These are phyloP conservation scores for Omphalotus guepiniiformis DNA, from an alignment of 768 basidiomycete genomes.

Conservation along the genomic window DNA sequence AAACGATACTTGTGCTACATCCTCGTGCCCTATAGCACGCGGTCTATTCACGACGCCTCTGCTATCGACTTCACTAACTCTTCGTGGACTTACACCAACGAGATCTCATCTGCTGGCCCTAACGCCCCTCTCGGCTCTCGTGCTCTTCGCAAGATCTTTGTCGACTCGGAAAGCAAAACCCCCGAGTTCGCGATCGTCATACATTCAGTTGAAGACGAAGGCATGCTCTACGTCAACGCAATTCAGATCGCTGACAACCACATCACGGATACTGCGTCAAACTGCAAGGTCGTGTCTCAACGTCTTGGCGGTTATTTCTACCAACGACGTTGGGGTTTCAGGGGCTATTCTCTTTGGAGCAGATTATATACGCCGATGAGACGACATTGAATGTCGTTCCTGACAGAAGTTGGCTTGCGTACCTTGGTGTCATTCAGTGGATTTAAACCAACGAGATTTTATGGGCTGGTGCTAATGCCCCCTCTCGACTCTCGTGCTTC, in stretches of 20 bases:
- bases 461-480: slow-evolving; percentile 19
- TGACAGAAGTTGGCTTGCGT: slow-evolving; percentile 19
- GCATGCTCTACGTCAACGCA: slow-evolving; percentile 26
- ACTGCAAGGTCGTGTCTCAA: slow-evolving; percentile 13
- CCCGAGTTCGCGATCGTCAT: slow-evolving; percentile 18
- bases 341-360: slow-evolving; percentile 22
- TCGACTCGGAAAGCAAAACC: slow-evolving; percentile 20
- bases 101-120: slow-evolving; percentile 5
- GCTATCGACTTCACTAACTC: background rate
- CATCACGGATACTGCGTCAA: slow-evolving; percentile 13
- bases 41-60: too few species aligned
- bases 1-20: too few species aligned
- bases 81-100: slow-evolving; percentile 27
- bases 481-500: slow-evolving; percentile 20
- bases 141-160: slow-evolving; percentile 25
- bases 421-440: slow-evolving; percentile 16
- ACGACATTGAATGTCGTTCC: slow-evolving; percentile 19
- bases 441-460: slow-evolving; percentile 16
- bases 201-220: slow-evolving; percentile 24
- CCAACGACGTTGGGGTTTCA: slow-evolving; percentile 23
- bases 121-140: slow-evolving; percentile 10
- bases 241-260: slow-evolving; percentile 17
- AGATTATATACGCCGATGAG: slow-evolving; percentile 24
- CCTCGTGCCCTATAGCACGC: too few species aligned
- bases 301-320: slow-evolving; percentile 24